Base-by-base conservation (phyloP, 2,329 filamentous ascomycete species). In the Cucurbitaria berberidis region DNA sequence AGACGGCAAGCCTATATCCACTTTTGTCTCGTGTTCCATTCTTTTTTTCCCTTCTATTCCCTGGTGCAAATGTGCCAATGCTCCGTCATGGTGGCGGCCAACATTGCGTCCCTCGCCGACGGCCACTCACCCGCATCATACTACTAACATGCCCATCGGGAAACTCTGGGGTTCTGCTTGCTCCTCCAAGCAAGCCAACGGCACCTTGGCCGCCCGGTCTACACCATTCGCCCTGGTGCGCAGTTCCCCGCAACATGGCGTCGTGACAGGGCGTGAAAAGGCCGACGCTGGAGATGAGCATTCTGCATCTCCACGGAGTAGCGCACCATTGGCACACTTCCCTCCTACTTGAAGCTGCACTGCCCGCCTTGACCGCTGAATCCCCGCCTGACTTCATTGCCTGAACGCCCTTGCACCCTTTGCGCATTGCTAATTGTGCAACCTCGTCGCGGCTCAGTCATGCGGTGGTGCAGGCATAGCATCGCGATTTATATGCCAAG, bases 291-390 rank as follows among this genome's bases (percentile, higher is more conserved):
- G 53, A 44, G 52, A 40, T 43, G 57, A 59, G 57, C 57, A 49
- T 42, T 56, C 44, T 63, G 45, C 68, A 69, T 73, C 68, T 72
- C 70, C 70, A 63, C 63, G 70, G 70, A 68, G 60, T 30, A 35
- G 54, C 22, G 35, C 52, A 41, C 24, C 29, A 34, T 51, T 48
- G 50, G 32, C 45, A 27, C 39, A 39, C 38, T 45, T 54, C 26
- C 49, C 42, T 55, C 51, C 49, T 44, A 53, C 42, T 42, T 50
- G 43, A 59, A 54, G 41, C 32, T n/a, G n/a, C n/a, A n/a, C 51
- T 48, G 34, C 45, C 15, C 51, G 29, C 39, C 51, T 38, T 50
- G 53, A 48, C 45, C 43, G 39, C 45, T 44, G 18, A 26, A 8
- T 15, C 39, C 2, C 10, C 40, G 16, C 22, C 32, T 40, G 27